A percentile compares a stretch with the other conserved stretches of the same genome.
These are phyloP conservation scores for Tylopilus sp. DNA, from an alignment of 768 basidiomycete species.

Conservation along the genomic window DNA sequence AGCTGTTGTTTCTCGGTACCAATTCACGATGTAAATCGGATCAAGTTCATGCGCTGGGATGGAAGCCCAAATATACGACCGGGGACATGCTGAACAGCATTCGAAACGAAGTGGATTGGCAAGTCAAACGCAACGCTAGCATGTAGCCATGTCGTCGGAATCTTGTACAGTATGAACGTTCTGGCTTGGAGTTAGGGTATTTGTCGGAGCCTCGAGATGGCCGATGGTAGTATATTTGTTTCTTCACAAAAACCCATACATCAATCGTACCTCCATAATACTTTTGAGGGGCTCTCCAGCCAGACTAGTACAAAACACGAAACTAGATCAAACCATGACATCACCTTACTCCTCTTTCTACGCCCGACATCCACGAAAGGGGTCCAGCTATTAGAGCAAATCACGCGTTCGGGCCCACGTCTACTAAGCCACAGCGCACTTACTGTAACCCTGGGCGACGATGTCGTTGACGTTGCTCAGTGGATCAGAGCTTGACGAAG, in stretches of 20 bases:
- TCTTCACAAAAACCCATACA: no score
- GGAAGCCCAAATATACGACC: slow-evolving; percentile 28
- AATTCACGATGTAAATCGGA: slow-evolving; percentile 17
- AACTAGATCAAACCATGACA: no score
- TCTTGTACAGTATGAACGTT: no score
- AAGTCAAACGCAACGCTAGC: neutral
- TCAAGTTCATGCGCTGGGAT: slow-evolving; percentile 16
- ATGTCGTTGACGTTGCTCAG: slow-evolving; percentile 36
- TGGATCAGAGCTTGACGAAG: slow-evolving; percentile 25
- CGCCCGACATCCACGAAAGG: neutral
- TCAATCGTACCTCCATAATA: no score
- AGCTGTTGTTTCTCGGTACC: slow-evolving; percentile 11
- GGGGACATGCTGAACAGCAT: slow-evolving; percentile 18
- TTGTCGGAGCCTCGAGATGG: no score
- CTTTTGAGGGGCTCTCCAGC: no score
- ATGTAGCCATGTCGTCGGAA: no score
- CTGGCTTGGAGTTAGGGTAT: no score
- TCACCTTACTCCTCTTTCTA: no score
- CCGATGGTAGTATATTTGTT: no score
- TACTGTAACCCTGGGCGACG: slow-evolving; percentile 35
- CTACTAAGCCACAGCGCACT: no score
- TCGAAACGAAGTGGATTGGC: slow-evolving; percentile 11
- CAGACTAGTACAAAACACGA: no score
- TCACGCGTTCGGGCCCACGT: neutral
- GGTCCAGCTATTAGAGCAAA: neutral